These are phyloP conservation scores for Penicillium lividum DNA, from an alignment of 495 filamentous ascomycete genomes.

Conservation along the genomic window DNA sequence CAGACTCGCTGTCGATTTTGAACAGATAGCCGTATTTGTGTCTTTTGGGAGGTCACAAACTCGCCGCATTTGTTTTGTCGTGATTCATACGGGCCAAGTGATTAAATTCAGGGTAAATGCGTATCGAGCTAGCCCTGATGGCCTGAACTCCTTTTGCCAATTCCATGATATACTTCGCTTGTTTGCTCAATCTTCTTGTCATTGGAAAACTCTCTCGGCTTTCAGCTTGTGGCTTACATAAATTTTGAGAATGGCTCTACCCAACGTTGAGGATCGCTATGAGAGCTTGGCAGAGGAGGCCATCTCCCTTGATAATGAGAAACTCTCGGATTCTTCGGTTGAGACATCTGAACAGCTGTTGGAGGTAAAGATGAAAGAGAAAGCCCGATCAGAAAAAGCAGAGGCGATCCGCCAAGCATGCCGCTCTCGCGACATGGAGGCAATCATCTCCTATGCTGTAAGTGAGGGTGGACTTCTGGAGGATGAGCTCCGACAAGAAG, in stretches of 20 bases:
- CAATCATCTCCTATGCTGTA: constrained; percentile 65
- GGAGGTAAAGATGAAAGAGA: constrained; percentile 6
- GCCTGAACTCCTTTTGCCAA: neutral
- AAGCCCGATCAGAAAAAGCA: constrained; percentile 28
- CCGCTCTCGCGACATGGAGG: constrained; percentile 58
- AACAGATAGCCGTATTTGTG: neutral
- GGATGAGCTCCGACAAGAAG: constrained; percentile 76
- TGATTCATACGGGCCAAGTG: neutral
- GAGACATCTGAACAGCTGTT: constrained; percentile 6
- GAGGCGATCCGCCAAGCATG: constrained; percentile 68
- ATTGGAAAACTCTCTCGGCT: neutral
- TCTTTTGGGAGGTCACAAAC: neutral
- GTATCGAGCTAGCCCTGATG: neutral
- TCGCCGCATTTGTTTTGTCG: neutral
- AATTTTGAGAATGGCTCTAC: constrained; percentile 10
- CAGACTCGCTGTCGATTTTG: neutral
- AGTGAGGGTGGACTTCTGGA: constrained; percentile 74
- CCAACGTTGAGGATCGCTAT: constrained; percentile 5
- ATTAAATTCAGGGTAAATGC: neutral
- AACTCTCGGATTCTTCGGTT: neutral
- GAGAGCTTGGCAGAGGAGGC: neutral
- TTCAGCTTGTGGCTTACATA: neutral
- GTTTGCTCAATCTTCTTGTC: neutral
- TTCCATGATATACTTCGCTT: neutral
- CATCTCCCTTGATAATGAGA: constrained; percentile 5